Percentiles rank a stretch among this genome's conserved stretches.
Evolutionary conservation across 768 basidiomycete species (phyloP).

Genomic region (Podaxis sp.): DNA sequence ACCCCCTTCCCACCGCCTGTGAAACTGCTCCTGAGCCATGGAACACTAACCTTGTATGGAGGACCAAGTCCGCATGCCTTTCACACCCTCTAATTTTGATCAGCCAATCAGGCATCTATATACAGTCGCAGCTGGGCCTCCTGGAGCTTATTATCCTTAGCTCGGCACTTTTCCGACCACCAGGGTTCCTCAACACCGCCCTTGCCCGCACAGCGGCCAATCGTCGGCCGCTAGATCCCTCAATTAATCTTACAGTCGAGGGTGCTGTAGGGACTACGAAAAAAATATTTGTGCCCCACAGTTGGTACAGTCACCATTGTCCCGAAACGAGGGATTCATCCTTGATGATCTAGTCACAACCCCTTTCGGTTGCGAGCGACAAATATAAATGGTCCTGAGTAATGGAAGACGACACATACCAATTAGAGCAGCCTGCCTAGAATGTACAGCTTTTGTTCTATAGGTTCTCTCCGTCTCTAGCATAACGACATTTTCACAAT

Average conservation of each 20-base stretch:
- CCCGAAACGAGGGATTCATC: slow-evolving; percentile 11
- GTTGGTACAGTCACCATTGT: slow-evolving; percentile 4
- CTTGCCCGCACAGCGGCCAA: background rate
- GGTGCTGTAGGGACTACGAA: background rate
- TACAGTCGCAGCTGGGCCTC: slow-evolving; percentile 4
- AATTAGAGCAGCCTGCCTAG: background rate
- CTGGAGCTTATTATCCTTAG: slow-evolving; percentile 12
- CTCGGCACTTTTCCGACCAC: slow-evolving; percentile 10
- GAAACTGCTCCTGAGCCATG: slow-evolving; percentile 11
- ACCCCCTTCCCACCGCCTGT: slow-evolving; percentile 6
- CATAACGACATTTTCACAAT: slow-evolving; percentile 4
- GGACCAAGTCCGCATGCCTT: slow-evolving; percentile 22
- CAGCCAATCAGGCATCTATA: slow-evolving; percentile 22
- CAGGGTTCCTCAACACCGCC: background rate
- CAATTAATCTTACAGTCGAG: background rate
- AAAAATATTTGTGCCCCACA: slow-evolving; percentile 5
- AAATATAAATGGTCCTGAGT: slow-evolving; percentile 15
- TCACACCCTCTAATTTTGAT: slow-evolving; percentile 29
- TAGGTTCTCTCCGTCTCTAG: background rate
- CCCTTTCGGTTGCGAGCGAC: slow-evolving; percentile 7
- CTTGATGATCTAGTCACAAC: slow-evolving; percentile 13
- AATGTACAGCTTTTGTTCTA: slow-evolving; percentile 1
- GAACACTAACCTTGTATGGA: slow-evolving; percentile 21
- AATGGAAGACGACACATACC: slow-evolving; percentile 10
- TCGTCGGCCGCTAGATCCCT: background rate